Percentiles rank a stretch among this genome's conserved stretches.
These are phyloP conservation scores for Euphorbia tirucalli DNA, from an alignment of 345 rosid genomes.

Conservation along the genomic window DNA sequence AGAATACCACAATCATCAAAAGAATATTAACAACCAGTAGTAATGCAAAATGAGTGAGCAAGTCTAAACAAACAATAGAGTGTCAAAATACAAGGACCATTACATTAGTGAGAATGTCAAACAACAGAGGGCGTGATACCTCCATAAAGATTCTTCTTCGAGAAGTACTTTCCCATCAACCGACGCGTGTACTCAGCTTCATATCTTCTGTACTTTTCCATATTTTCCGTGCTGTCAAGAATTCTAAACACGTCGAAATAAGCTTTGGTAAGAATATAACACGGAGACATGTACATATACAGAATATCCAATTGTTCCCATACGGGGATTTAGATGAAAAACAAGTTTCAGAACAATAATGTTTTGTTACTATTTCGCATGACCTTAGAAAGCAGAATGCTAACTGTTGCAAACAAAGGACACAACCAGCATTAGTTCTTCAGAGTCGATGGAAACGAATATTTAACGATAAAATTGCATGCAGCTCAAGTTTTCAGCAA, in stretches of 20 bases:
- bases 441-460: not conserved
- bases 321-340: not conserved
- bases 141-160: constrained; percentile 53
- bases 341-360: not conserved
- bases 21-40: not conserved
- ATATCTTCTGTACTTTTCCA: constrained; percentile 53
- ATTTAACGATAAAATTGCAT: not conserved
- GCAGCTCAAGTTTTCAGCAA: not conserved
- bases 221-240: constrained; percentile 37
- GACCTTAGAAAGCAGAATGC: not conserved
- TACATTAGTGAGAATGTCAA: not conserved
- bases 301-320: not conserved
- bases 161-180: constrained; percentile 64
- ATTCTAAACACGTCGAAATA: constrained; percentile 11
- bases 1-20: not conserved
- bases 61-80: not conserved
- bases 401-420: not conserved
- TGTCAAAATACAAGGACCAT: not conserved
- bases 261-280: not conserved
- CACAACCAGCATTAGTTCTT: not conserved
- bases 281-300: not conserved
- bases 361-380: too few species aligned
- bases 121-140: constrained; percentile 35
- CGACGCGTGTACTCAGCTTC: constrained; percentile 55
- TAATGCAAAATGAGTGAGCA: not conserved